phyloP scores from a whole-genome alignment of 164 flowering plant species.

The Tetracentron sinense region DNA sequence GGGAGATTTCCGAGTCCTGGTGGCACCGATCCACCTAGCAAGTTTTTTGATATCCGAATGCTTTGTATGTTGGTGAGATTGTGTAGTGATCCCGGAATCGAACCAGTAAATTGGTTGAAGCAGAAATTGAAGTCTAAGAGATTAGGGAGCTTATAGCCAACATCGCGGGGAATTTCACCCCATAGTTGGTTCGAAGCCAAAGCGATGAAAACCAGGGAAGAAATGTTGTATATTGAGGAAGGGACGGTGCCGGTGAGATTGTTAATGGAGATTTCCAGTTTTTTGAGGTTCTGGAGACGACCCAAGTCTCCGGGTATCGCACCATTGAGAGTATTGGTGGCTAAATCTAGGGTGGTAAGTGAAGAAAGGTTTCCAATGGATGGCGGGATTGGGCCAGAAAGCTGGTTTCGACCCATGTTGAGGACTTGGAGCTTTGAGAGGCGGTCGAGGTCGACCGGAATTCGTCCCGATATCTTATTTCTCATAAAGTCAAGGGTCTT shows the following conservation, averaged over 20 bases:
- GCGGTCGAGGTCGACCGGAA: slow-evolving; percentile 24
- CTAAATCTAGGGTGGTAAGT: slow-evolving; percentile 16
- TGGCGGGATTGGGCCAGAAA: slow-evolving; percentile 31
- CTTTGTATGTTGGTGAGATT: slow-evolving; percentile 29
- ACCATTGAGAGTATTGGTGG: slow-evolving; percentile 24
- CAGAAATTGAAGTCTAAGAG: slow-evolving; percentile 26
- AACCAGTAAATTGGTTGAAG: slow-evolving; percentile 35
- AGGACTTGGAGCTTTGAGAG: slow-evolving; percentile 24
- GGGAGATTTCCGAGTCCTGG: too few species aligned
- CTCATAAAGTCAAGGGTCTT: slow-evolving; percentile 15
- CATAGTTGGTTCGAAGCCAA: slow-evolving; percentile 28
- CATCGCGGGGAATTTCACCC: slow-evolving; percentile 32
- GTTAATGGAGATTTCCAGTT: slow-evolving; percentile 30
- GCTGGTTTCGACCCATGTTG: slow-evolving; percentile 21
- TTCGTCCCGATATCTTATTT: slow-evolving; percentile 27
- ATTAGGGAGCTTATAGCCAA: slow-evolving; percentile 29
- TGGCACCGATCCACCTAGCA: slow-evolving; percentile 28
- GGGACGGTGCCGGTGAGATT: slow-evolving; percentile 35
- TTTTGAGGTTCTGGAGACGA: slow-evolving; percentile 19
- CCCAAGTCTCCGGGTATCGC: slow-evolving; percentile 22
- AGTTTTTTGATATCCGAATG: slow-evolving; percentile 25
- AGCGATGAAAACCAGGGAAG: slow-evolving; percentile 28
- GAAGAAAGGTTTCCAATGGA: slow-evolving; percentile 26
- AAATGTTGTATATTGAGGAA: slow-evolving; percentile 32
- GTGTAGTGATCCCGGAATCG: slow-evolving; percentile 38